These are phyloP conservation scores for Oligophagozyma castellii DNA, from an alignment of 1,139 yeast species.

Conservation along the genomic window DNA sequence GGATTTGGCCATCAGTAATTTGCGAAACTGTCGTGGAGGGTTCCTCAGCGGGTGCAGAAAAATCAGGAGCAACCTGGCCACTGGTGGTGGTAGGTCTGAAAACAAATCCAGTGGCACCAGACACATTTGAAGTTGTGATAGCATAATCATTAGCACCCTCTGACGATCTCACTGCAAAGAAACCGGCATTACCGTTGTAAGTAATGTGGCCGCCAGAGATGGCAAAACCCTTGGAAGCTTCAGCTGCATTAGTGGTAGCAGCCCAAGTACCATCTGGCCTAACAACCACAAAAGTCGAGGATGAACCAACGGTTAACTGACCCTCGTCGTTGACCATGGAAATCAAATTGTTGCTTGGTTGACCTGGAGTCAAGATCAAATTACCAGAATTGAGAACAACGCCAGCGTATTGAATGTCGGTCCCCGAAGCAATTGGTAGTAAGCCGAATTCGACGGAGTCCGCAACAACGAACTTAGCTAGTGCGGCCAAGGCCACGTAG, in stretches of 20 bases:
- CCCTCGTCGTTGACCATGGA: slow-evolving; percentile 24
- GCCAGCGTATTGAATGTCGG: slow-evolving; percentile 20
- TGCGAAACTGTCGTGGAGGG: slow-evolving; percentile 3
- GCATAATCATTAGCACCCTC: slow-evolving; percentile 7
- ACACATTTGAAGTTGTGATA: slow-evolving; percentile 7
- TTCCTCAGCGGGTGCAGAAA: slow-evolving; percentile 1
- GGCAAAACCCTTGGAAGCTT: slow-evolving; percentile 22
- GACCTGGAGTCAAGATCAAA: slow-evolving; percentile 9
- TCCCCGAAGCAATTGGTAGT: slow-evolving; percentile 23
- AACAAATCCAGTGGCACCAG: slow-evolving; percentile 8
- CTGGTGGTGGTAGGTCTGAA: slow-evolving; percentile 8
- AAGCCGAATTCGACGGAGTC: slow-evolving; percentile 25
- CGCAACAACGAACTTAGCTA: slow-evolving; percentile 17
- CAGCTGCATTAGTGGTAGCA: slow-evolving; percentile 7
- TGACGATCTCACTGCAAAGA: slow-evolving; percentile 12
- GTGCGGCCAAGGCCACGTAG: slow-evolving; percentile 9
- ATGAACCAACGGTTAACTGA: slow-evolving; percentile 17
- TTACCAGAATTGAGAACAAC: slow-evolving; percentile 8
- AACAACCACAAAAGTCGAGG: no score
- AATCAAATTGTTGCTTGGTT: no score
- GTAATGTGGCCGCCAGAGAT: slow-evolving; percentile 16
- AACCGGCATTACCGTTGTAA: slow-evolving; percentile 15
- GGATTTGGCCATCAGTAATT: slow-evolving; percentile 4
- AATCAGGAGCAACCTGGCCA: slow-evolving; percentile 9
- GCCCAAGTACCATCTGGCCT: slow-evolving; percentile 5